Evolutionary conservation across 148 eudicot species (phyloP), one percentile per base, ranked within the genome.

Genomic region (Fagopyrum tataricum): DNA sequence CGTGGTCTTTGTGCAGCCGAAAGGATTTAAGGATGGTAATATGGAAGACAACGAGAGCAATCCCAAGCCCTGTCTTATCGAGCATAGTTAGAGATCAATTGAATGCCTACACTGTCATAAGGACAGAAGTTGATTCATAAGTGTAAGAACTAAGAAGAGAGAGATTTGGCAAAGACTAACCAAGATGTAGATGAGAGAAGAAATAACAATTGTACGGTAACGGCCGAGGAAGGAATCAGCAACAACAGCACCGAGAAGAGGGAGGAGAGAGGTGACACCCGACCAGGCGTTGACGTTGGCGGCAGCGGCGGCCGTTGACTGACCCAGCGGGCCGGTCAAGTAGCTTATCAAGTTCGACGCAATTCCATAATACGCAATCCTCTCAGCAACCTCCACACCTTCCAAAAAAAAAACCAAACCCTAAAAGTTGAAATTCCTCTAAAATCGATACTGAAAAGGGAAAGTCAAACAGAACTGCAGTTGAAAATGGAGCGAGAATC

Each of bases 351-450:
- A 76, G 72, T 89, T 89, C 37, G 84, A 72, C 40, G 81, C 72
- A 39, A 89, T 81, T 24, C 93, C 93, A 43, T 83, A 84, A 46
- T 84, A 89, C 1, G 88, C 84, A 70, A 86, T 79, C 73, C 93
- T 86, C 81, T 89, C 93, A 2, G 93, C 90, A 43, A 89, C 73
- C 70, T 83, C 93, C 44, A 83, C 88, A 9, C 82, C 93, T 89
- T 53, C 56, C 75, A 24, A 24, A 41, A 24, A 41, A 26, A 55
- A 20, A 42, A 14, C 58, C 46, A 64, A 44, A 37, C 17, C 48
- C 37, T 42, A 31, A 56, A 41, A 37, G 24, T 55, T 18, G 9
- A 10, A 47, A 58, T 66, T 47, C 77, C 20, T 23, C 13, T 59
- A 4, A 24, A 23, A 59, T 59, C 39, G 11, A 1, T 21, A 12